Evolutionary conservation across 2,329 filamentous ascomycete genomes (phyloP).

Genomic region (Diaporthe citri): DNA sequence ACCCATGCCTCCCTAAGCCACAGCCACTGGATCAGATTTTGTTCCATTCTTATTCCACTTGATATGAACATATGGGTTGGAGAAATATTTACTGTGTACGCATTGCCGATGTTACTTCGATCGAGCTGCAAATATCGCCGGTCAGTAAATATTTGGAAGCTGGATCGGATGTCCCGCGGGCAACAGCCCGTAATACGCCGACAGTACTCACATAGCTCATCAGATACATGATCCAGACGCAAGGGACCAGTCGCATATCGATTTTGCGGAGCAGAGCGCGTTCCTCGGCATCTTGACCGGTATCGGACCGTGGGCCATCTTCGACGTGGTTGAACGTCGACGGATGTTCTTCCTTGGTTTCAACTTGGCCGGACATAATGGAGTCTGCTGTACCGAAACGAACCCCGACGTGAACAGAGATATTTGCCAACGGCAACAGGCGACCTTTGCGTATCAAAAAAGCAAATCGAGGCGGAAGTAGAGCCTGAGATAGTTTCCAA

Average conservation of each 20-base stretch:
- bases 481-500: too few species aligned
- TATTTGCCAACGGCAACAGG: background rate
- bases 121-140: slow-evolving; percentile 5
- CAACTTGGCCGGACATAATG: background rate
- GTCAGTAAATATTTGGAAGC: background rate
- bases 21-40: background rate
- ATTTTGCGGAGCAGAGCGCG: slow-evolving; percentile 48
- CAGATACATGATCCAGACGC: slow-evolving; percentile 56
- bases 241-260: slow-evolving; percentile 55
- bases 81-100: slow-evolving; percentile 51
- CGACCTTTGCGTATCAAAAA: too few species aligned
- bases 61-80: too few species aligned
- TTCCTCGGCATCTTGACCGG: slow-evolving; percentile 21
- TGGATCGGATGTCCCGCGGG: background rate
- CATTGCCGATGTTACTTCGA: slow-evolving; percentile 49
- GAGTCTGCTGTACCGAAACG: background rate
- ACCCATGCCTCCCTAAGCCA: slow-evolving; percentile 48
- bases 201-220: slow-evolving; percentile 58
- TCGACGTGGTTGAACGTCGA: slow-evolving; percentile 3
- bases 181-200: slow-evolving; percentile 47
- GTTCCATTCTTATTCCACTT: background rate
- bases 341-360: background rate
- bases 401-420: too few species aligned
- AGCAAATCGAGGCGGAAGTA: background rate
- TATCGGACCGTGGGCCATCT: background rate